Base-by-base conservation (phyloP, 2,329 filamentous ascomycete genomes). In the Tetracladium maxilliforme region DNA sequence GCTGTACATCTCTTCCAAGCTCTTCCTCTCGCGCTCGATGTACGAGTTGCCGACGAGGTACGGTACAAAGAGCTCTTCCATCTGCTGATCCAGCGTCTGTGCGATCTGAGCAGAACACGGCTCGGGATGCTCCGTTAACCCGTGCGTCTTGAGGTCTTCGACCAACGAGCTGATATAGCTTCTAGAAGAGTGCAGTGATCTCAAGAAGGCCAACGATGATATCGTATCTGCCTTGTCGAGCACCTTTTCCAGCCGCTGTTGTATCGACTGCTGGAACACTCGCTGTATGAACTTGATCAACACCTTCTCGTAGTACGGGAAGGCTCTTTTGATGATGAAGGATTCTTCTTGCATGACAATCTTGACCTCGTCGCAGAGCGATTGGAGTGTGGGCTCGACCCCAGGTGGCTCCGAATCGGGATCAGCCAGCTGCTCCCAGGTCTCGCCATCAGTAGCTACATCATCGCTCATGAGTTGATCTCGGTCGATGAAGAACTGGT, bases 401-500 rank as follows among this genome's bases (percentile, higher is more conserved):
- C 82, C 80, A 0, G 87, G 86, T 3, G 86, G 80, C 24, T 93
- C 86, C 1, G 81, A 72, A 51, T 98, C 90, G 0, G 92, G 92
- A 43, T 98, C 90, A 23, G 92, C 87, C 26, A 98, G 62, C 37
- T 77, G 75, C 29, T 95, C 87, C 86, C 87, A 94, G 3, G 72
- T 76, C 33, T 83, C 70, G 30, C 64, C 45, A 29, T 48, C 44
- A 13, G 44, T 43, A 8, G 36, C 64, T 24, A 69, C 63, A n/a
- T 56, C 66, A 39, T 90, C 81, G 9, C 70, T 66, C 24, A 93
- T 76, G 29, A 98, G 61, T 48, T 95, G 87, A 37, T 84, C 90
- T 14, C 86, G 68, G 45, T 95, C 90, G 43, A 98, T 94, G 54
- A 98, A 98, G 63, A 98, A 98, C 43, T 93, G 84, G 52, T 98